These are phyloP conservation scores for Ophiostoma triangulosporum DNA, from an alignment of 2,329 filamentous ascomycete genomes.

Conservation along the genomic window DNA sequence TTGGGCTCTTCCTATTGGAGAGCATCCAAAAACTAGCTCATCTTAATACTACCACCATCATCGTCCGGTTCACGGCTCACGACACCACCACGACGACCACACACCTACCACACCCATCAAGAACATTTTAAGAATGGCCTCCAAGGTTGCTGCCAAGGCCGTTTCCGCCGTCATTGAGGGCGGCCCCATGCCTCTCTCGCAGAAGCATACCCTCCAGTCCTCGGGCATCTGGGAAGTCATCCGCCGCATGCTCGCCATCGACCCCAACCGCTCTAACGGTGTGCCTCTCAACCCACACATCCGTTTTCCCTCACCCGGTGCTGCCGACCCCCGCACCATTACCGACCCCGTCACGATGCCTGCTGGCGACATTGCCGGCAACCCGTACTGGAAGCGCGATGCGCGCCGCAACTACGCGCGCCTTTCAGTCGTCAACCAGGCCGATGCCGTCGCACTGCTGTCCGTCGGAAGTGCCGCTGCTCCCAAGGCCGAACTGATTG, in stretches of 20 bases:
- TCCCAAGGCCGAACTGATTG: constrained; percentile 72
- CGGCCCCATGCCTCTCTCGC: constrained; percentile 31
- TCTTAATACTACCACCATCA: neutral
- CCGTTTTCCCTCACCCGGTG: constrained; percentile 73
- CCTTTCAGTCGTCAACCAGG: constrained; percentile 67
- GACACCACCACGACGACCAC: neutral
- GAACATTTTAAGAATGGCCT: constrained; percentile 34
- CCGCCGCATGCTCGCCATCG: constrained; percentile 65
- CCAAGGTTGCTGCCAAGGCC: constrained; percentile 42
- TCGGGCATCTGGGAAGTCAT: constrained; percentile 76
- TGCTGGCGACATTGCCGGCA: constrained; percentile 79
- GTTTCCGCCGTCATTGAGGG: constrained; percentile 33
- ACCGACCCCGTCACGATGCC: constrained; percentile 73
- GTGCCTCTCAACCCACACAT: constrained; percentile 86
- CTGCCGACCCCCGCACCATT: constrained; percentile 55
- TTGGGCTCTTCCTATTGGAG: neutral
- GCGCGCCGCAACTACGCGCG: constrained; percentile 67
- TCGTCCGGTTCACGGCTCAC: neutral
- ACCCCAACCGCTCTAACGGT: constrained; percentile 79
- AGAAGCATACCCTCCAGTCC: constrained; percentile 97
- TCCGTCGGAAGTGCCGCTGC: constrained; percentile 67
- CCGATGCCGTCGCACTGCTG: constrained; percentile 73
- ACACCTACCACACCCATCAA: too few relatives aligned
- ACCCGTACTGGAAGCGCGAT: constrained; percentile 95
- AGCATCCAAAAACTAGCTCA: constrained; percentile 5